Evolutionary conservation across 2,329 filamentous ascomycete species (phyloP).

Genomic region (Dactylellina sp.): DNA sequence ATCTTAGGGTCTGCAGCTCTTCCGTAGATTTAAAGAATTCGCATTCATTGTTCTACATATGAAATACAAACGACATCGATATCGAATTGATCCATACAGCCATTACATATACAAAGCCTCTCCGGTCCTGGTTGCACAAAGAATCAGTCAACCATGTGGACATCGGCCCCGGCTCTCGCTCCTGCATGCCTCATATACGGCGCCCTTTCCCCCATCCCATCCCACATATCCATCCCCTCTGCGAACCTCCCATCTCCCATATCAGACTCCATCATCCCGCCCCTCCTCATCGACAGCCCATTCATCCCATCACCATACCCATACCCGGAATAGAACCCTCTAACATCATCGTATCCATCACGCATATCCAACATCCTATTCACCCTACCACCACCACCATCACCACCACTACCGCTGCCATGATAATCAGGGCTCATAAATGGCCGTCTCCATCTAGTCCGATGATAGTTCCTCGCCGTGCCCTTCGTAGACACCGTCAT

Average conservation of each 20-base stretch:
- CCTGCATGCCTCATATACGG: constrained; percentile 13
- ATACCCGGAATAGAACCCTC: neutral
- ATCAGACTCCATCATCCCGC: neutral
- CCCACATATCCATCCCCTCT: constrained; percentile 24
- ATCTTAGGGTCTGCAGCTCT: too few relatives aligned
- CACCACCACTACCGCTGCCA: too few relatives aligned
- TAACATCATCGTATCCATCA: neutral
- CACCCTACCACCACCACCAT: too few relatives aligned
- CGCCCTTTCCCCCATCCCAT: constrained; percentile 5
- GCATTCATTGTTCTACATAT: constrained; percentile 3
- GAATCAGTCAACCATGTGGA: constrained; percentile 5
- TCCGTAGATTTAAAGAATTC: constrained; percentile 3
- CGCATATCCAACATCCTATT: constrained; percentile 14
- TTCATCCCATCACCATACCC: constrained; percentile 1
- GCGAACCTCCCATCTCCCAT: constrained; percentile 16
- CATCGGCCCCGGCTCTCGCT: constrained; percentile 1
- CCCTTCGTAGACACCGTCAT: constrained; percentile 38
- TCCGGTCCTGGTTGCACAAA: too few relatives aligned
- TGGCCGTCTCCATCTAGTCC: too few relatives aligned
- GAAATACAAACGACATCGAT: neutral
- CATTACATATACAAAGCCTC: neutral
- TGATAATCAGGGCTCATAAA: too few relatives aligned
- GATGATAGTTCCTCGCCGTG: too few relatives aligned
- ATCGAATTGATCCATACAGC: neutral
- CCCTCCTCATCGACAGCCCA: neutral